A percentile compares a stretch with the other conserved stretches of the same genome.
These are phyloP conservation scores for Strobilomyces dryophilus DNA, from an alignment of 768 basidiomycete genomes.

Conservation along the genomic window DNA sequence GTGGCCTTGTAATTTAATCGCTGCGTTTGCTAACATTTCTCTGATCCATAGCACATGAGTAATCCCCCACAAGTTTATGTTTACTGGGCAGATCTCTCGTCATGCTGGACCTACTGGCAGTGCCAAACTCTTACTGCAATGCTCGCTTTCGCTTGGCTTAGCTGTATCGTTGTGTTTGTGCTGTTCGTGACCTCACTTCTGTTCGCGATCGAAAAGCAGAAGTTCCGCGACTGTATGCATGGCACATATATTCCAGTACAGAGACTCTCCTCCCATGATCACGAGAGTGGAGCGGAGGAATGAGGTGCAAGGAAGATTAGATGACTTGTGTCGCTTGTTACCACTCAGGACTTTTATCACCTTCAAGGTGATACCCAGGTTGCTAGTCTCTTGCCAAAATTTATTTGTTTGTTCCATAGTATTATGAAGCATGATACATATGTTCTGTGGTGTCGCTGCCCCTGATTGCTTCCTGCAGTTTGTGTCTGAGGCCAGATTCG, in stretches of 20 bases:
- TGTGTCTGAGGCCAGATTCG: no score
- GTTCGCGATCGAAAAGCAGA: conserved; percentile 57
- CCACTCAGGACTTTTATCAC: no score
- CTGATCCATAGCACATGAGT: conserved; percentile 14
- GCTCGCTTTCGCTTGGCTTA: conserved; percentile 73
- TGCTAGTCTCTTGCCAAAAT: no score
- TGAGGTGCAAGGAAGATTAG: background rate
- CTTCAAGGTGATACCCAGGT: no score
- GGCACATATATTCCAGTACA: conserved; percentile 42
- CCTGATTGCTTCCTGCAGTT: no score
- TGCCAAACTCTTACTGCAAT: conserved; percentile 69
- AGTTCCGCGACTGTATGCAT: conserved; percentile 54
- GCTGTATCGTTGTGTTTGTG: conserved; percentile 58
- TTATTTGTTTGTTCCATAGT: no score
- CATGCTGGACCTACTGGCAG: conserved; percentile 52
- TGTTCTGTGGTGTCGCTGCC: no score
- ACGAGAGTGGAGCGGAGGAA: background rate
- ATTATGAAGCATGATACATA: no score
- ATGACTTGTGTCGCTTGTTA: conserved; percentile 3
- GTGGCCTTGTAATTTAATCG: conserved; percentile 14
- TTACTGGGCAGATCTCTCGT: conserved; percentile 62
- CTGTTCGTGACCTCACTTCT: conserved; percentile 51
- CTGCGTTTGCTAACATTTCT: background rate
- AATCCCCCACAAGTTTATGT: conserved; percentile 25
- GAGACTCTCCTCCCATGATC: conserved; percentile 27